phyloP scores from a whole-genome alignment of 805 yeast species.

The Cyberlindnera veronae region DNA sequence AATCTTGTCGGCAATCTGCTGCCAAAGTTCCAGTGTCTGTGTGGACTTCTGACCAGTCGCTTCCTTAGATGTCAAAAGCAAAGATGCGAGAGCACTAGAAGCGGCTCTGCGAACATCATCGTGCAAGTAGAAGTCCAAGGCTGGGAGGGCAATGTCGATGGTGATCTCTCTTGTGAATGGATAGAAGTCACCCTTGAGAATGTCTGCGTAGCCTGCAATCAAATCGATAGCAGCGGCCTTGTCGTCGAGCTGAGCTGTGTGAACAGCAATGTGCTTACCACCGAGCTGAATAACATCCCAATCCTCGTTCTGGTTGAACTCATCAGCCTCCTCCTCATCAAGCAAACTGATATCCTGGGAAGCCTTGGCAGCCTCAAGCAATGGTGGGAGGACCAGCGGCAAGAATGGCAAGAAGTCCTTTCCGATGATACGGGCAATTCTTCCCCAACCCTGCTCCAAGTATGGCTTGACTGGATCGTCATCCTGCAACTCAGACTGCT shows the following conservation, averaged over 20 bases:
- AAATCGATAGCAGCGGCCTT: conserved; percentile 91
- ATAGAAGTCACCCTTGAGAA: conserved; percentile 75
- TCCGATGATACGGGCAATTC: conserved; percentile 84
- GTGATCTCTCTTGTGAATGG: conserved; percentile 80
- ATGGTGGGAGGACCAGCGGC: conserved; percentile 85
- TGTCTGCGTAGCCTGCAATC: conserved; percentile 77
- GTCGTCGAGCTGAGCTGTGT: conserved; percentile 91
- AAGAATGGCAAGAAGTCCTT: conserved; percentile 80
- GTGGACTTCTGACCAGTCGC: conserved; percentile 49
- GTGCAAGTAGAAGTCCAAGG: conserved; percentile 85
- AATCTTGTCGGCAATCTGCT: conserved; percentile 61
- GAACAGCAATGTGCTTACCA: conserved; percentile 92
- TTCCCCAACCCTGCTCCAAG: conserved; percentile 93
- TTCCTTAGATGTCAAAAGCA: conserved; percentile 57
- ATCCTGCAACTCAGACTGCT: conserved; percentile 49
- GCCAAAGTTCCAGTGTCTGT: conserved; percentile 69
- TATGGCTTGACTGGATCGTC: conserved; percentile 89
- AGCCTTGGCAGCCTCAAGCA: conserved; percentile 80
- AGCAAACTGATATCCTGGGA: conserved; percentile 84
- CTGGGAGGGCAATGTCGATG: conserved; percentile 78
- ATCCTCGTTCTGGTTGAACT: conserved; percentile 78
- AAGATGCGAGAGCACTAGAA: conserved; percentile 76
- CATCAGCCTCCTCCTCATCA: conserved; percentile 86
- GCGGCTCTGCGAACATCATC: conserved; percentile 95
- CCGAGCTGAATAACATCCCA: conserved; percentile 92